These are phyloP conservation scores for Tolypocladium album DNA, from an alignment of 2,329 filamentous ascomycete genomes.

Conservation along the genomic window DNA sequence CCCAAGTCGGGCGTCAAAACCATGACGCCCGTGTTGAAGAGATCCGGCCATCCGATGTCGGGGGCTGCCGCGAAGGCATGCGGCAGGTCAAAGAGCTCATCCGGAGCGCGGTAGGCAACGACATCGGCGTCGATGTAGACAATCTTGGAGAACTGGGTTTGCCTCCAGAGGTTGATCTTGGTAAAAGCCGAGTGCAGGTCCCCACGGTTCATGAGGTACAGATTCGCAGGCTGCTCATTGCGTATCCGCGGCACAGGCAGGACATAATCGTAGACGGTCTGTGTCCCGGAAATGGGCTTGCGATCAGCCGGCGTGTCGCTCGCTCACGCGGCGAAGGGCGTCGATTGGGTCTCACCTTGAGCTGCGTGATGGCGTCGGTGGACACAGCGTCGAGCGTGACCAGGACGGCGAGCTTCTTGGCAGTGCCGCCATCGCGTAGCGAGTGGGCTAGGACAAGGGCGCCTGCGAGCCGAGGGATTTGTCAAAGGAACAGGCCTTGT, in stretches of 20 bases:
- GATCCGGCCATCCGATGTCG: slow-evolving; percentile 95
- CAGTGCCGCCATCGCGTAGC: slow-evolving; percentile 78
- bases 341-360: slow-evolving; percentile 48
- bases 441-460: slow-evolving; percentile 92
- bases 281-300: neutral
- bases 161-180: slow-evolving; percentile 90
- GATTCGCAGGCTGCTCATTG: slow-evolving; percentile 68
- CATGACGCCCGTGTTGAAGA: slow-evolving; percentile 98
- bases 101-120: slow-evolving; percentile 79
- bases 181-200: slow-evolving; percentile 92
- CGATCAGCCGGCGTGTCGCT: neutral
- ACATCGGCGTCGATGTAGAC: slow-evolving; percentile 94
- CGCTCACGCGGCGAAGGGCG: neutral
- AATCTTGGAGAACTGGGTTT: slow-evolving; percentile 80
- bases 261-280: slow-evolving; percentile 81
- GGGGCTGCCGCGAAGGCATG: slow-evolving; percentile 63
- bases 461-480: slow-evolving; percentile 39
- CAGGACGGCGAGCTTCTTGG: slow-evolving; percentile 75
- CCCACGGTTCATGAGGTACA: slow-evolving; percentile 82
- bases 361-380: slow-evolving; percentile 61
- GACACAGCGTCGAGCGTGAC: slow-evolving; percentile 74
- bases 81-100: slow-evolving; percentile 72
- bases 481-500: neutral
- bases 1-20: slow-evolving; percentile 76
- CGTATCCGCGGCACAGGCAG: slow-evolving; percentile 73